These are phyloP conservation scores for Clathrospora elynae DNA, from an alignment of 2,329 filamentous ascomycete species.

Conservation along the genomic window DNA sequence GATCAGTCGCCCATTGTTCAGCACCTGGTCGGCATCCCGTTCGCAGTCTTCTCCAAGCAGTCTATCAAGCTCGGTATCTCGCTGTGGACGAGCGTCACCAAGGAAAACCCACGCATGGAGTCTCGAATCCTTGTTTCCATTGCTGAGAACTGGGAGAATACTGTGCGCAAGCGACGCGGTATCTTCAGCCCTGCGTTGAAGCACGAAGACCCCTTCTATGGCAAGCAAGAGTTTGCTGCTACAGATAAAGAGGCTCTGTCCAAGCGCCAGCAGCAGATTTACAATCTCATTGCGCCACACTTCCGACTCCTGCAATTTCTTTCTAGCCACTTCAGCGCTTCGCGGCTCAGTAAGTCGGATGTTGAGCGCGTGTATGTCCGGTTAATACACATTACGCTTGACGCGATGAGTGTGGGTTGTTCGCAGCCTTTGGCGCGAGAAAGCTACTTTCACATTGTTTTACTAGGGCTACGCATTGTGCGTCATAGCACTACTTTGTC, in stretches of 20 bases:
- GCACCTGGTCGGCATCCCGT: conserved; percentile 90
- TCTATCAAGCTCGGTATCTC: conserved; percentile 95
- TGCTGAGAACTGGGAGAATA: conserved; percentile 87
- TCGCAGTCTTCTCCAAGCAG: conserved; percentile 89
- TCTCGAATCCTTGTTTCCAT: conserved; percentile 85
- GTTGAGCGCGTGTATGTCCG: conserved; percentile 81
- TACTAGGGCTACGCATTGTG: conserved; percentile 81
- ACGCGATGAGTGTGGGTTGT: conserved; percentile 65
- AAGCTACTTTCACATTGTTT: conserved; percentile 83
- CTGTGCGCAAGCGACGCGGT: conserved; percentile 75
- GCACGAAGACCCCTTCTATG: conserved; percentile 85
- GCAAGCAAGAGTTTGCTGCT: conserved; percentile 90
- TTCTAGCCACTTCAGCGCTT: conserved; percentile 92
- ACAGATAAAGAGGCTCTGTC: conserved; percentile 78
- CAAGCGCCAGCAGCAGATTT: conserved; percentile 76
- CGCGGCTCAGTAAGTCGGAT: conserved; percentile 80
- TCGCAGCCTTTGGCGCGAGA: conserved; percentile 90
- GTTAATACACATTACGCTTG: conserved; percentile 77
- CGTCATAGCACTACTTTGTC: conserved; percentile 69
- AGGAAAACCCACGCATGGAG: conserved; percentile 90
- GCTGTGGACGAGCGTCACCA: conserved; percentile 94
- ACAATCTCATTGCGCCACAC: conserved; percentile 86
- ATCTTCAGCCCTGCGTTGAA: conserved; percentile 76
- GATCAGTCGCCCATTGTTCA: conserved; percentile 81
- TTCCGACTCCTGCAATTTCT: conserved; percentile 85